These are phyloP conservation scores for Aspergillus sclerotialis DNA, from an alignment of 2,329 filamentous ascomycete species.

Conservation along the genomic window DNA sequence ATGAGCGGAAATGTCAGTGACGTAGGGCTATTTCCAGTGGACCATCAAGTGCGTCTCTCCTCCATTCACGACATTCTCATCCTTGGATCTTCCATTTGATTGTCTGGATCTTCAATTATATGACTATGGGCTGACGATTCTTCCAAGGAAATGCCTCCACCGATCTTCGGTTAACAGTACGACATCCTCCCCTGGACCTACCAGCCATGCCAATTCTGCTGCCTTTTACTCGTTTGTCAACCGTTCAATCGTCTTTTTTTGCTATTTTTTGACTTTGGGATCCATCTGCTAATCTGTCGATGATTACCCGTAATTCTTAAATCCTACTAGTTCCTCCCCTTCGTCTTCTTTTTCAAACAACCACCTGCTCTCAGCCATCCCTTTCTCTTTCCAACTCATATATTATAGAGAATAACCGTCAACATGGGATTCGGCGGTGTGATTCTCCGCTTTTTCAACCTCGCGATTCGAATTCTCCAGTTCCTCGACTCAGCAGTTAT, in stretches of 20 bases:
- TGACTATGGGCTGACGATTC: too few species aligned
- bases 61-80: too few species aligned
- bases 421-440: constrained; percentile 55
- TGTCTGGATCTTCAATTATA: too few species aligned
- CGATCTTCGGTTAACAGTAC: constrained; percentile 10
- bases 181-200: constrained; percentile 9
- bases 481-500: constrained; percentile 67
- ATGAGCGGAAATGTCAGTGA: too few species aligned
- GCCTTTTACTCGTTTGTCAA: constrained; percentile 9
- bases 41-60: too few species aligned
- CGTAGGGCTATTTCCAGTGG: too few species aligned
- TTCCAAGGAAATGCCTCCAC: constrained; percentile 10
- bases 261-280: background rate
- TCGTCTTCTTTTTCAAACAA: background rate
- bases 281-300: too few species aligned
- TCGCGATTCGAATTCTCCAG: constrained; percentile 65
- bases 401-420: constrained; percentile 7
- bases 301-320: too few species aligned
- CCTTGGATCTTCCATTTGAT: constrained; percentile 10
- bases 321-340: background rate
- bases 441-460: constrained; percentile 62
- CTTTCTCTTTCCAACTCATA: constrained; percentile 3
- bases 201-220: constrained; percentile 13
- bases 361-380: background rate
- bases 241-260: background rate